Percentiles rank a stretch among this genome's conserved stretches.
Evolutionary conservation across 352 stramenopile species (phyloP).

Genomic region (Phytophthora europaea): DNA sequence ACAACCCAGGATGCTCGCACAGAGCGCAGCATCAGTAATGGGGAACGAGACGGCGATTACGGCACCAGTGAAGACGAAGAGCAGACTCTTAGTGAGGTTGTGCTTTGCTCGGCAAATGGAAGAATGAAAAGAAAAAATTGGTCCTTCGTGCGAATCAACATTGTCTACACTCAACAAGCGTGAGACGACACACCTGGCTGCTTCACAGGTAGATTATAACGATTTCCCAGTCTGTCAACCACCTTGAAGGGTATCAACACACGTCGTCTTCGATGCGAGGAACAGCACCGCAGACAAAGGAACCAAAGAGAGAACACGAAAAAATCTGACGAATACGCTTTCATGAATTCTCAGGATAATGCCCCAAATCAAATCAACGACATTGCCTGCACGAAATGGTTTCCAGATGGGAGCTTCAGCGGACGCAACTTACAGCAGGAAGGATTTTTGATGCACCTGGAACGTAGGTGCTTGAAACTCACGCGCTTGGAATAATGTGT

Average conservation of each 20-base stretch:
- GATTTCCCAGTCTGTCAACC: no score
- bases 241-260: no score
- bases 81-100: not conserved
- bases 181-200: no score
- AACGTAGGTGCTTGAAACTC: slow-evolving; percentile 47
- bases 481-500: slow-evolving; percentile 40
- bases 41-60: not conserved
- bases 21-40: not conserved
- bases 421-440: slow-evolving; percentile 45
- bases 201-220: no score
- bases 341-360: not conserved
- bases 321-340: not conserved
- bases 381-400: not conserved
- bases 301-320: no score
- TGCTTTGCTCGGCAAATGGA: not conserved
- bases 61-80: not conserved
- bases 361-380: not conserved
- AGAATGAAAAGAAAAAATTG: not conserved
- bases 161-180: not conserved
- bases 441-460: slow-evolving; percentile 58
- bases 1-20: not conserved
- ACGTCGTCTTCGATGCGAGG: no score
- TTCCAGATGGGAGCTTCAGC: not conserved
- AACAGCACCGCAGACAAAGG: no score
- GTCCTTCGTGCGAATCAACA: not conserved